Percentiles rank a stretch among this genome's conserved stretches.
phyloP scores from a whole-genome alignment of 306 rosid genomes.

The Castanea mollissima region DNA sequence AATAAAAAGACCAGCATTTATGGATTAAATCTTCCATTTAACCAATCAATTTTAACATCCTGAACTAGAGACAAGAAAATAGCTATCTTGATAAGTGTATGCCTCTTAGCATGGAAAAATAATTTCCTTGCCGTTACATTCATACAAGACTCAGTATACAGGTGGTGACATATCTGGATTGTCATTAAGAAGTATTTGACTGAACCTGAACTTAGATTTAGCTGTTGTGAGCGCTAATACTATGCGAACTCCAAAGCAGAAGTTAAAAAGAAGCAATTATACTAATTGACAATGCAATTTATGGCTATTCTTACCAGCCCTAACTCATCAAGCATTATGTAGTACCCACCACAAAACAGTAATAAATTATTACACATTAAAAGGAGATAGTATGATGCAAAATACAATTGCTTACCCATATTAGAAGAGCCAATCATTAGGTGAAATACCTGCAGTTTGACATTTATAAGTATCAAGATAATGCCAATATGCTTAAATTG shows the following conservation, averaged over 20 bases:
- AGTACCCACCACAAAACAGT: background rate
- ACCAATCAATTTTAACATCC: background rate
- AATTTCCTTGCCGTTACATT: background rate
- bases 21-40: background rate
- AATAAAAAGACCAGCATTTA: background rate
- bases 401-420: constrained; percentile 56
- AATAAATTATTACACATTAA: background rate
- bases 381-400: constrained; percentile 21
- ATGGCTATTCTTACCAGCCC: background rate
- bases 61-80: background rate
- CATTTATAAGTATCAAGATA: constrained; percentile 34
- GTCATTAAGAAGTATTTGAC: background rate
- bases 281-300: background rate
- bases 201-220: background rate
- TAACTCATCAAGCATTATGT: background rate
- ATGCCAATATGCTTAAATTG: constrained; percentile 8
- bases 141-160: background rate
- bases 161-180: background rate
- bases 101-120: background rate
- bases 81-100: background rate
- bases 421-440: constrained; percentile 88
- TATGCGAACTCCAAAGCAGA: background rate
- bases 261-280: background rate
- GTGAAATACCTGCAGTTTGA: constrained; percentile 82
- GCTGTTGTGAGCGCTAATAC: background rate